A percentile compares a stretch with the other conserved stretches of the same genome.
Conservation (phyloP, 176 grass and related monocot genomes). For the Cenchrus americanus region DNA sequence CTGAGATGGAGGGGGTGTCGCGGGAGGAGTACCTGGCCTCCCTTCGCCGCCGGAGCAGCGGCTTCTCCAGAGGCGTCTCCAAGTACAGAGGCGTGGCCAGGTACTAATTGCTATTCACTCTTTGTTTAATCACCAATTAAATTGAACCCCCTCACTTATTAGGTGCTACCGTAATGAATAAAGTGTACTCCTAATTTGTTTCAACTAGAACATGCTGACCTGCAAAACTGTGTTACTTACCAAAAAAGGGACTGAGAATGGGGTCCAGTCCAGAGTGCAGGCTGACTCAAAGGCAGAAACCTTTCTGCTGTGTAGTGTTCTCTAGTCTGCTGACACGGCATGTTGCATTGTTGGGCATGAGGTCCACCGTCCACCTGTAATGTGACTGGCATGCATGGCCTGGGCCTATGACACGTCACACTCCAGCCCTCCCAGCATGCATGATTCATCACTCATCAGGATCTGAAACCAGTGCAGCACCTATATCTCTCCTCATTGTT, state of each 20-base stretch:
- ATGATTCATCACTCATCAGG: not conserved
- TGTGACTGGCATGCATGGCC: constrained; percentile 30
- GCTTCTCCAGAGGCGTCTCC: constrained; percentile 94
- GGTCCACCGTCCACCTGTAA: constrained; percentile 40
- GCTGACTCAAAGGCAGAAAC: constrained; percentile 26
- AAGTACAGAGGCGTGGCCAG: constrained; percentile 98
- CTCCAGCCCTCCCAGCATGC: constrained; percentile 18
- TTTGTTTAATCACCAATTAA: not conserved
- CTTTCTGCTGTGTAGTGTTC: not conserved
- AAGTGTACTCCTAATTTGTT: not conserved
- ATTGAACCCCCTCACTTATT: not conserved
- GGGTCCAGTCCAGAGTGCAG: constrained; percentile 2
- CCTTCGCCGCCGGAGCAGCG: constrained; percentile 86
- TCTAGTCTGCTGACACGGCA: constrained; percentile 30
- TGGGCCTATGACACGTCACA: constrained; percentile 17
- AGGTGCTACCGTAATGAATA: not conserved
- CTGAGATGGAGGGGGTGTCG: constrained; percentile 72
- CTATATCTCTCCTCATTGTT: too few species aligned
- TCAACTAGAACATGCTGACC: not conserved
- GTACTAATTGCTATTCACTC: constrained; percentile 28
- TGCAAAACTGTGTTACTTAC: constrained; percentile 20
- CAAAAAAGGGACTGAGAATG: constrained; percentile 16
- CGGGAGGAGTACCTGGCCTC: constrained; percentile 84
- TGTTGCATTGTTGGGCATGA: not conserved
- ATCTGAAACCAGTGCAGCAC: not conserved